These are phyloP conservation scores for Tylopilus sp. DNA, from an alignment of 1,284 basidiomycete genomes.

Conservation along the genomic window DNA sequence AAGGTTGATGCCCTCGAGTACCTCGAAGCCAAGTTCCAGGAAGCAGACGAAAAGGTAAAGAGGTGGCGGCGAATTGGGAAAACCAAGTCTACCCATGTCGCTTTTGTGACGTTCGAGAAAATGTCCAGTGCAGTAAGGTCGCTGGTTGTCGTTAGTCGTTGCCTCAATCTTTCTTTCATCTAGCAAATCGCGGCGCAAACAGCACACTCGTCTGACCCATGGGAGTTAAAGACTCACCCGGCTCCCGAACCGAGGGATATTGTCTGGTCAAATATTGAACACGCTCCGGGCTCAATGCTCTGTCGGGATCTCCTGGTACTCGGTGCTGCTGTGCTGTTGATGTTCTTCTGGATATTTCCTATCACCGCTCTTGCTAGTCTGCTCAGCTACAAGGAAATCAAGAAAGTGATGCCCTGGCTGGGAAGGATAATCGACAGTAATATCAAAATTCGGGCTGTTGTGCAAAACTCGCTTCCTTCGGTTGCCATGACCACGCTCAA, in stretches of 20 bases:
- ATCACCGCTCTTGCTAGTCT: conserved; percentile 82
- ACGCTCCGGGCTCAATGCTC: conserved; percentile 53
- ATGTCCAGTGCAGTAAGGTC: conserved; percentile 80
- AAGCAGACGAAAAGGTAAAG: conserved; percentile 78
- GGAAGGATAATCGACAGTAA: conserved; percentile 75
- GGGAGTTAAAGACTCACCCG: conserved; percentile 62
- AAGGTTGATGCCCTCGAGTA: conserved; percentile 86
- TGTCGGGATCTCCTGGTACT: conserved; percentile 71
- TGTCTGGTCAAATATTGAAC: conserved; percentile 86
- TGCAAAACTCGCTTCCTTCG: conserved; percentile 91
- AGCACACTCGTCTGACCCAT: conserved; percentile 71
- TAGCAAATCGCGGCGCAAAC: conserved; percentile 91
- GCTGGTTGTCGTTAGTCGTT: not conserved
- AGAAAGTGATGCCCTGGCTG: conserved; percentile 85
- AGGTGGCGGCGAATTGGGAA: conserved; percentile 60
- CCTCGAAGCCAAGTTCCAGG: conserved; percentile 72
- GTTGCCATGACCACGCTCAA: conserved; percentile 90
- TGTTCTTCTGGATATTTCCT: conserved; percentile 87
- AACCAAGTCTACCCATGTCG: conserved; percentile 78
- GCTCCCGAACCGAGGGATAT: conserved; percentile 97
- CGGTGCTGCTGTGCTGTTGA: conserved; percentile 60
- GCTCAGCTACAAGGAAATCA: conserved; percentile 89
- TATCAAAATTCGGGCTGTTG: conserved; percentile 76
- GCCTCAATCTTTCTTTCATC: not conserved
- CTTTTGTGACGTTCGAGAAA: conserved; percentile 97